These are phyloP conservation scores for Phyllosticta capitalensis DNA, from an alignment of 2,329 filamentous ascomycete genomes.

Conservation along the genomic window DNA sequence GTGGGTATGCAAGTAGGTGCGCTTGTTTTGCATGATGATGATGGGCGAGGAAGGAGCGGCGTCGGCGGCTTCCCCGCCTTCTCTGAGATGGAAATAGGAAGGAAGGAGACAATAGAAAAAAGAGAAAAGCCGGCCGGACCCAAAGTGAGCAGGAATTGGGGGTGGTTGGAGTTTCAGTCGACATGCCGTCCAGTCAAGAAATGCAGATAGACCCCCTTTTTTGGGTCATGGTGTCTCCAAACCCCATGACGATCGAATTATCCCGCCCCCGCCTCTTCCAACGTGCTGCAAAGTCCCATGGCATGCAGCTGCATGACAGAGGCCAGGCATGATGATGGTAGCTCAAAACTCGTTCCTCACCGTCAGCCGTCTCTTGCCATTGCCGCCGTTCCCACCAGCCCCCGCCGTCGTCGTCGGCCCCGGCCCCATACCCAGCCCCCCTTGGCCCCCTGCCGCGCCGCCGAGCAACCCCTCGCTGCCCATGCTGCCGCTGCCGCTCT, in stretches of 20 bases:
- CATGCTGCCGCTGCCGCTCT: neutral
- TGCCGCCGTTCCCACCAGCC: neutral
- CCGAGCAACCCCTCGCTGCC: neutral
- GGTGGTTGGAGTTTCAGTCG: neutral
- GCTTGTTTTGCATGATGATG: too few species aligned
- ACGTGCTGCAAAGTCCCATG: too few species aligned
- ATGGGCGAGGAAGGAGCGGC: too few species aligned
- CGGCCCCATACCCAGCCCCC: neutral
- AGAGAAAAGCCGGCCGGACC: neutral
- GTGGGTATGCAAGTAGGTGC: too few species aligned
- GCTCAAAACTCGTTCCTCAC: neutral
- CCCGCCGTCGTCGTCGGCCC: neutral
- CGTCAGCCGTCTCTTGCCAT: neutral
- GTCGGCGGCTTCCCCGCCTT: too few species aligned
- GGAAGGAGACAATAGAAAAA: neutral
- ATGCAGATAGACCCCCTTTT: neutral
- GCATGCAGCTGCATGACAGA: neutral
- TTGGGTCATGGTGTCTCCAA: neutral
- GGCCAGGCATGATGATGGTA: neutral
- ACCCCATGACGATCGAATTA: neutral
- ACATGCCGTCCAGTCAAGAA: neutral
- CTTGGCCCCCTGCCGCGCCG: neutral
- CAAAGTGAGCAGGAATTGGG: neutral
- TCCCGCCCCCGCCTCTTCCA: too few species aligned
- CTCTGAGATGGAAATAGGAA: neutral